Evolutionary conservation across 352 stramenopile genomes (phyloP), one percentile per base, ranked within the genome.

Genomic region (Globisporangium acanthophoron): DNA sequence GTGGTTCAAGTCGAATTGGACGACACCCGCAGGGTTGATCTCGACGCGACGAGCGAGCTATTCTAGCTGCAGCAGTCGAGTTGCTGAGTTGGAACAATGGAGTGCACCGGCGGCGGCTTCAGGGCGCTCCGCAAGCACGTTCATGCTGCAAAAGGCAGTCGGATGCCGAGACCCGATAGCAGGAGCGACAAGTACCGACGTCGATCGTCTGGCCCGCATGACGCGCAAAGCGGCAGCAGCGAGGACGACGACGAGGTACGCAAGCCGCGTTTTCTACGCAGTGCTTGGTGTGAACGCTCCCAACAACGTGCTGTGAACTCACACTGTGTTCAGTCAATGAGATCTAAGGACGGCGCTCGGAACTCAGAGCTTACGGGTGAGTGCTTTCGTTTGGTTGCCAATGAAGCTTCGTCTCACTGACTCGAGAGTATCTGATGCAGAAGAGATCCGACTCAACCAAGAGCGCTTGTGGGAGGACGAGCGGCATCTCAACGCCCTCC

Each of bases 81-180:
- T 37, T 37, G 33, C 8, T 9, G 18, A 45, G 40, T 8, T 8
- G 16, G 40, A 6, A 45, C 12, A 45, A 67, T 67, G 5, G 59
- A 61, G 24, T 45, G 56, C 40, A 61, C 56, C 0, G 56, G 60
- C 24, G 67, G 74, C 24, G 67, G 74, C 50, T 81, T 85, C 43
- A 67, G 64, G 47, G 64, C 67, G 27, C 70, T 80, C 5, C 70
- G 68, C 13, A 73, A 47, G n/a, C 75, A 78, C 35, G 70, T 80
- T 0, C 71, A 72, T 21, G 64, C 62, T 3, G 45, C 56, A 12
- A 85, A 75, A 54, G 48, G 59, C 31, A 51, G 15, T 16, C 50
- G 7, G 1, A 29, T 8, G 1, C 6, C 27, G 12, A 13, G 40
- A 21, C 40, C 39, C 5, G 18, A 5, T 16, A 47, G 8, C 16